Conservation (phyloP, 257 asterid species). For the Solanum tacnaense region DNA sequence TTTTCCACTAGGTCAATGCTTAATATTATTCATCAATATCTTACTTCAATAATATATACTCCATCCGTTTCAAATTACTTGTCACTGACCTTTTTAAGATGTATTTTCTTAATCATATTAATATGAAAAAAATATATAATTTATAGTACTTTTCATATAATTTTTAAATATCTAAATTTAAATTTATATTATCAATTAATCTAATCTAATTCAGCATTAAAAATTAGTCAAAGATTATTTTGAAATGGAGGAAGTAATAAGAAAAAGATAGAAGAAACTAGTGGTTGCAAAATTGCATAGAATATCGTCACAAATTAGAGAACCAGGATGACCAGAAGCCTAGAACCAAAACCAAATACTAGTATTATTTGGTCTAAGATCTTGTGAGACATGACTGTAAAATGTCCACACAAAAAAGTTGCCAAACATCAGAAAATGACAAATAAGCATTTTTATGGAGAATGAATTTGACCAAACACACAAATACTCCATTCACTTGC, state of each 20-base stretch:
- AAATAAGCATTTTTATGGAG: not conserved
- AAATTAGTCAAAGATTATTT: not conserved
- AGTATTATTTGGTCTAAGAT: not conserved
- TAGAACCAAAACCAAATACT: not conserved
- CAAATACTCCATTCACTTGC: not conserved
- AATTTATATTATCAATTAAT: too few relatives aligned
- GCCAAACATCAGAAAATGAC: not conserved
- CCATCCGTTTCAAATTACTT: too few relatives aligned
- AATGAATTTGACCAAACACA: not conserved
- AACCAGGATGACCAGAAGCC: not conserved
- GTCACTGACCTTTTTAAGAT: not conserved
- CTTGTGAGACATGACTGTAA: not conserved
- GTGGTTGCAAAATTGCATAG: not conserved
- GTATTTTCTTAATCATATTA: too few relatives aligned
- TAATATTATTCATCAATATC: not conserved
- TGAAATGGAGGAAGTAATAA: not conserved
- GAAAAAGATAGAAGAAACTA: not conserved
- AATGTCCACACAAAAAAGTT: not conserved
- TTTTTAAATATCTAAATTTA: too few relatives aligned
- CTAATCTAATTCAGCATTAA: not conserved
- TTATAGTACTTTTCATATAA: too few relatives aligned
- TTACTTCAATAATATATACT: not conserved
- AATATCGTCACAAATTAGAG: not conserved
- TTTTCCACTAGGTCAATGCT: not conserved
- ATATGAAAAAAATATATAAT: too few relatives aligned